Base-by-base conservation (phyloP, 1,284 basidiomycete genomes). In the Cutaneotrichosporon dermatis region DNA sequence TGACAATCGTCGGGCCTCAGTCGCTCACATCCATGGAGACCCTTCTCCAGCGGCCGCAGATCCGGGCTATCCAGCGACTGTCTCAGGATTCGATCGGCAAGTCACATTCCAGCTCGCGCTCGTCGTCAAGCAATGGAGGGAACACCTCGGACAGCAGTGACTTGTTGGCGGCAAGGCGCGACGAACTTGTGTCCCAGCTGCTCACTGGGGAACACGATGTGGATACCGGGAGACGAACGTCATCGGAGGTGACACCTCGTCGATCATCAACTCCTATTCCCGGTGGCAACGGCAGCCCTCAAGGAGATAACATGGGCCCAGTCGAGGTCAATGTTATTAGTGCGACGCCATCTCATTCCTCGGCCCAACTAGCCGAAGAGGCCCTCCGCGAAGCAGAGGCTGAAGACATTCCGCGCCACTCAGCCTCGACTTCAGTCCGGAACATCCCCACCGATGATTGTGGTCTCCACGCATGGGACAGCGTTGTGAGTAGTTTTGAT, bases 391-490 rank as follows among this genome's bases (percentile, higher is more conserved):
- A 49, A 49, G 34, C 46, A 13, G 11, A 34, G 12, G 46, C 33
- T 10, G 46, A 49, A 36, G 46, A 6, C 25, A 13, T 33, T 6
- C 10, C 6, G 11, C 34, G 46, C 12, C 46, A 12, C 34, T 5
- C 34, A 3, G 10, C 34, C 33, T 36, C 12, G 33, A 13, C 25
- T n/a, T 49, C 46, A 4, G 2, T 33, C 6, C 11, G 46, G 33
- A 35, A 33, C 12, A 33, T n/a, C 46, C 34, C 34, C 13, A 33
- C 6, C 46, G 46, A 49, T 6, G 46, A 34, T 11, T 25, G 46
- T 12, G 46, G 33, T 25, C 64, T 69, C 36, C 71, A 70, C 62
- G 69, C 70, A n/a, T 76, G 74, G 73, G 74, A 76, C 57, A 76
- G 75, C 61, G 75, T 76, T 15, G 74, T 76, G 59, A 64, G 74